Evolutionary conservation across 2,329 filamentous ascomycete species (phyloP).

Genomic region (Phialemoniopsis sp.): DNA sequence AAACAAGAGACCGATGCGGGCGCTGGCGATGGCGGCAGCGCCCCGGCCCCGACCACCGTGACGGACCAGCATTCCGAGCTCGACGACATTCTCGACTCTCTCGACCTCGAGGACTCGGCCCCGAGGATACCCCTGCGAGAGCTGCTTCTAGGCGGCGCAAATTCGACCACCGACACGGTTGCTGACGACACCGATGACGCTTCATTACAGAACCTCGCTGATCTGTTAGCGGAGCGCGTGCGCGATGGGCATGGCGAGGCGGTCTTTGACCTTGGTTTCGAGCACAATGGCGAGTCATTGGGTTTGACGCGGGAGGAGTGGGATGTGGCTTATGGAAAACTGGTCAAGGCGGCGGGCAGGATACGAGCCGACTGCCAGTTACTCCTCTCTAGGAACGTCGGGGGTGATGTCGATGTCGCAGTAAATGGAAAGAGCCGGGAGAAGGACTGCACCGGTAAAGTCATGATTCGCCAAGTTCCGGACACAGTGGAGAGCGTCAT

Average conservation of each 20-base stretch:
- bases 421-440: slow-evolving; percentile 57
- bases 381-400: slow-evolving; percentile 87
- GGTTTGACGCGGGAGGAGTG: slow-evolving; percentile 70
- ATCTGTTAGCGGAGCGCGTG: slow-evolving; percentile 64
- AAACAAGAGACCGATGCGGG: slow-evolving; percentile 15
- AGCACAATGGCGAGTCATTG: slow-evolving; percentile 87
- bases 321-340: slow-evolving; percentile 62
- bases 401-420: slow-evolving; percentile 68
- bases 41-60: slow-evolving; percentile 20
- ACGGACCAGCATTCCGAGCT: slow-evolving; percentile 71
- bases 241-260: slow-evolving; percentile 84
- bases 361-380: slow-evolving; percentile 73
- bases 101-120: slow-evolving; percentile 72
- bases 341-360: slow-evolving; percentile 61
- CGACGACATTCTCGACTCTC: slow-evolving; percentile 85
- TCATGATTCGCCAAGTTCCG: slow-evolving; percentile 75
- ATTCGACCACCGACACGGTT: slow-evolving; percentile 34
- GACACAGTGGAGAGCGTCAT: slow-evolving; percentile 79
- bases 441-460: slow-evolving; percentile 75
- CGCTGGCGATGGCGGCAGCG: too few relatives aligned
- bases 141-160: slow-evolving; percentile 62
- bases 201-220: slow-evolving; percentile 57
- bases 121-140: slow-evolving; percentile 69
- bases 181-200: slow-evolving; percentile 56
- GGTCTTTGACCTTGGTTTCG: slow-evolving; percentile 86